Evolutionary conservation across 2,329 filamentous ascomycete genomes (phyloP), one percentile per base, ranked within the genome.

Genomic region (Hypoxylon sp.): DNA sequence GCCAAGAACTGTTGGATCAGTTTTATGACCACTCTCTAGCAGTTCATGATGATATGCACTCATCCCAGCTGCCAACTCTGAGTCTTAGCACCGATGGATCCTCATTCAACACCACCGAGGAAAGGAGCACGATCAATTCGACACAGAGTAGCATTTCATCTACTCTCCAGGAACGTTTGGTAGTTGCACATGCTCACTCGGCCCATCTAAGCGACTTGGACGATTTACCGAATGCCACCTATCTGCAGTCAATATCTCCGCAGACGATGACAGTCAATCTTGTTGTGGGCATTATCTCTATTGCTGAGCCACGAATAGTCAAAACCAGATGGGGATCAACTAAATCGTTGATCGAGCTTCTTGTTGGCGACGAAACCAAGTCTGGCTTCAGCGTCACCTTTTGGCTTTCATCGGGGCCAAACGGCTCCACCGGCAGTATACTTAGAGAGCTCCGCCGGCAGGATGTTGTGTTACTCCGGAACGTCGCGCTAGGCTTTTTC

Each of bases 341-440:
- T 5, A 78, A 87, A 41, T 81, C 88, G 4, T 78, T 96, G 2
- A 75, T 93, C 29, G 91, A 96, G 69, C 70, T 94, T 2, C 75
- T 92, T 1, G 84, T 97, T 1, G 92, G 89, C 4, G 93, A 97
- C 68, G 89, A 96, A 41, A 96, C 91, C 0, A 83, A 80, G 57
- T 83, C 89, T 0, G 89, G 88, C 2, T 96, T 97, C 71, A 83
- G 80, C 19, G 78, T 97, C 46, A 92, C 88, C 2, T 91, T 96
- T 68, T 97, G 93, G 93, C 74, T 96, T 1, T 59, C 57, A 61
- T 30, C 70, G 75, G 51, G 70, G 63, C 29, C 69, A 1, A 52
- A 34, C 19, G 59, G 60, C 6, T 15, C 59, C 4, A 37, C 60
- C 3, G 58, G 59, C 25, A 32, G 32, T 1, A 48, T 57, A n/a